Percentiles rank a stretch among this genome's conserved stretches.
Conservation (phyloP, 495 filamentous ascomycete genomes). For the Physcia stellaris region DNA sequence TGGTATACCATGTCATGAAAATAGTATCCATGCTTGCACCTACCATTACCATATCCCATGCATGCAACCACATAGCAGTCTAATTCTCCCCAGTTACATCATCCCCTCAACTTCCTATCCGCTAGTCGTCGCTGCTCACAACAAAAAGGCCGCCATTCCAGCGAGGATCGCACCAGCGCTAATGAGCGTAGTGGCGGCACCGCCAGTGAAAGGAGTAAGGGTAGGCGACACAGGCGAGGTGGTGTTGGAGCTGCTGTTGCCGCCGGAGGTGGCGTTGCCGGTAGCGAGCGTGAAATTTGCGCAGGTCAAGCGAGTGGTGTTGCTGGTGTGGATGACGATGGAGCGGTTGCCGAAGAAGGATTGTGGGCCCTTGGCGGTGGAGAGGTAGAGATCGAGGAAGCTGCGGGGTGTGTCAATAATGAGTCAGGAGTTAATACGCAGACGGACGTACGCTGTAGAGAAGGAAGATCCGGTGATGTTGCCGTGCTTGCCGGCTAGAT, state of each 20-base stretch:
- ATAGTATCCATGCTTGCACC: too few relatives aligned
- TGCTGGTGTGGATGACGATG: conserved; percentile 60
- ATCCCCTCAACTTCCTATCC: too few relatives aligned
- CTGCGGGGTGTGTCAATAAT: conserved; percentile 20
- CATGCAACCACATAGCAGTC: too few relatives aligned
- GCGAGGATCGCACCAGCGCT: conserved; percentile 11
- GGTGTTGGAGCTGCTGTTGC: conserved; percentile 1
- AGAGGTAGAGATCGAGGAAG: conserved; percentile 57
- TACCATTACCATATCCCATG: too few relatives aligned
- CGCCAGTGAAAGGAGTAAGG: conserved; percentile 10
- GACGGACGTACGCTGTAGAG: conserved; percentile 5
- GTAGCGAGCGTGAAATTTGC: conserved; percentile 43
- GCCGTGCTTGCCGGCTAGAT: conserved; percentile 73
- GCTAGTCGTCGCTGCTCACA: too few relatives aligned
- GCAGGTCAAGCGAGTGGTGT: conserved; percentile 58
- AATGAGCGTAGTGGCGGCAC: conserved; percentile 10
- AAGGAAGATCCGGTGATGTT: conserved; percentile 36
- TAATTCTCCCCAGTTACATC: too few relatives aligned
- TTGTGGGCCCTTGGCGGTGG: conserved; percentile 37
- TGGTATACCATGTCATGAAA: too few relatives aligned
- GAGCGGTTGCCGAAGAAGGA: conserved; percentile 72
- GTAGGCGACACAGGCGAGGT: conserved; percentile 1
- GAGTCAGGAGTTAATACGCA: not conserved
- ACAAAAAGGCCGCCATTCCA: conserved; percentile 10
- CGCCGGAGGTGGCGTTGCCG: conserved; percentile 5